Conservation (phyloP, 2,329 filamentous ascomycete genomes). For the Scedosporium dehoogii region DNA sequence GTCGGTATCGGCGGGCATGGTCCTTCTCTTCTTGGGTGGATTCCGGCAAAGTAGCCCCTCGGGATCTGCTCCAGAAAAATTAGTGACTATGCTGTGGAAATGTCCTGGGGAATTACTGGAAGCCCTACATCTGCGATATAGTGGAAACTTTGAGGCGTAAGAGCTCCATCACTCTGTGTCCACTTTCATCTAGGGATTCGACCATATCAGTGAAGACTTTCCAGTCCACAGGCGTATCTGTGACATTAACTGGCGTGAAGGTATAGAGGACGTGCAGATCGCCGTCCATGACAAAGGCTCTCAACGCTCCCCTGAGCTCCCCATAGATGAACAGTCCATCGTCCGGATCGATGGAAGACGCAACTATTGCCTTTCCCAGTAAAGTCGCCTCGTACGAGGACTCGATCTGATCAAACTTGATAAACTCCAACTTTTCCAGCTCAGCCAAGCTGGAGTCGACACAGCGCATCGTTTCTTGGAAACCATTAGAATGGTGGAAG, state of each 20-base stretch:
- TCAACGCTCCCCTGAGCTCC: slow-evolving; percentile 56
- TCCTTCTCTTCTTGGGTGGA: slow-evolving; percentile 50
- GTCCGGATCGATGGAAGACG: slow-evolving; percentile 62
- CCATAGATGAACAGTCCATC: slow-evolving; percentile 65
- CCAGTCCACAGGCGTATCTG: slow-evolving; percentile 55
- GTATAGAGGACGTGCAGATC: slow-evolving; percentile 73
- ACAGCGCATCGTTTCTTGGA: slow-evolving; percentile 37
- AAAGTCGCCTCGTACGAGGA: slow-evolving; percentile 51
- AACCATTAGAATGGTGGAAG: slow-evolving; percentile 46
- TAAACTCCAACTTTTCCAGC: slow-evolving; percentile 43
- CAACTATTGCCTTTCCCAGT: slow-evolving; percentile 61
- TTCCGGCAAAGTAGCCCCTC: slow-evolving; percentile 56
- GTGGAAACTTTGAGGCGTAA: slow-evolving; percentile 58
- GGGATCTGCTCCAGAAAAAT: slow-evolving; percentile 39
- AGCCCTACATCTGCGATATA: slow-evolving; percentile 53
- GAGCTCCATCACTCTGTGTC: slow-evolving; percentile 56
- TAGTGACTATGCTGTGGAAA: slow-evolving; percentile 13
- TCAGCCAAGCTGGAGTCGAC: slow-evolving; percentile 51
- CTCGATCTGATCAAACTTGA: slow-evolving; percentile 27
- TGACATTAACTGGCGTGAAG: slow-evolving; percentile 61
- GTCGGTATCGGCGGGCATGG: slow-evolving; percentile 52
- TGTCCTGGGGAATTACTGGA: not conserved
- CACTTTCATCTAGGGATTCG: slow-evolving; percentile 60
- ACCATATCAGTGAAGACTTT: slow-evolving; percentile 61
- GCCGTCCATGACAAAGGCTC: slow-evolving; percentile 69